Evolutionary conservation across 495 filamentous ascomycete genomes (phyloP).

Genomic region (Echria macrotheca): DNA sequence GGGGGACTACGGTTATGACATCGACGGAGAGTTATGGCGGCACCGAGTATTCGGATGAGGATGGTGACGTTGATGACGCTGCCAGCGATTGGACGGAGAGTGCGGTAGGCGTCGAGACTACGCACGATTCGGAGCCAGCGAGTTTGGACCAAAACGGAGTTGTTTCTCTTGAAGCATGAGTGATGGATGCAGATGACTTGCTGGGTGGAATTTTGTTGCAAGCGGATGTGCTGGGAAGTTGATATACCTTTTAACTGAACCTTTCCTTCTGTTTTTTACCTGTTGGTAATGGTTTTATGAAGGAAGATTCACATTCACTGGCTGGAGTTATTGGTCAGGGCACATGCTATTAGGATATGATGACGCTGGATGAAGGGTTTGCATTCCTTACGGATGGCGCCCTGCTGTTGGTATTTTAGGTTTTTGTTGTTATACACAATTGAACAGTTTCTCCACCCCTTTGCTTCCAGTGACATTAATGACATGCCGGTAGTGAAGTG

Average conservation of each 20-base stretch:
- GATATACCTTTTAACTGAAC: no score
- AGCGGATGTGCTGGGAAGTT: no score
- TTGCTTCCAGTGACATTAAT: no score
- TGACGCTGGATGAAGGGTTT: conserved; percentile 3
- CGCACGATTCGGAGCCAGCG: no score
- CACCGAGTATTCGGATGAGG: conserved; percentile 16
- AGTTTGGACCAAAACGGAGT: no score
- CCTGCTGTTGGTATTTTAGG: neutral
- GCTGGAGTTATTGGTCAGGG: neutral
- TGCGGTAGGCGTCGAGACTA: conserved; percentile 21
- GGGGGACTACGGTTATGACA: conserved; percentile 47
- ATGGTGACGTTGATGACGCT: conserved; percentile 18
- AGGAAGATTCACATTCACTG: neutral
- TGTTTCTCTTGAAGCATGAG: no score
- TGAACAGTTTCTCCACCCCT: neutral
- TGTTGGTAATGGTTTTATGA: conserved; percentile 6
- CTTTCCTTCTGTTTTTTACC: no score
- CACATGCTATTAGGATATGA: neutral
- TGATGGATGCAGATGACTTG: no score
- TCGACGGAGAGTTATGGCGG: conserved; percentile 50
- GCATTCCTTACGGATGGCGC: no score
- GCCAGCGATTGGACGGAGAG: conserved; percentile 38
- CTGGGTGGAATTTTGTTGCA: no score
- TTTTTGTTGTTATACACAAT: conserved; percentile 3
- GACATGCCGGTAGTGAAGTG: no score